Base-by-base conservation (phyloP, 2,329 filamentous ascomycete genomes). In the Magnaporthiopsis incrustans region DNA sequence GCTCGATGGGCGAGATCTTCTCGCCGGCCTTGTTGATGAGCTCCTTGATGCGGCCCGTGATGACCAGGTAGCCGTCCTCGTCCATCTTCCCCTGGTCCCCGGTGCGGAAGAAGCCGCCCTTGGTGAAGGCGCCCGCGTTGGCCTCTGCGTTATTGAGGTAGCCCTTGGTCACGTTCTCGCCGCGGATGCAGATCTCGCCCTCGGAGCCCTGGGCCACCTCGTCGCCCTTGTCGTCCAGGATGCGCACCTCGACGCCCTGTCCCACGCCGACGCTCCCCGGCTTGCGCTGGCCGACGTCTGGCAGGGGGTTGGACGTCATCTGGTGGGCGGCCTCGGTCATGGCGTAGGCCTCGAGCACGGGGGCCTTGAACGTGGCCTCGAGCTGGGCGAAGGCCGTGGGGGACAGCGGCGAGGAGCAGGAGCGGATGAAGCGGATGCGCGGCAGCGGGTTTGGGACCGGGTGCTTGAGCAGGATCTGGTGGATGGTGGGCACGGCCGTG, bases 1-100 rank as follows among this genome's bases (percentile, higher is more conserved):
- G 81, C 77, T 96, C 91, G 64, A 95, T 93, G 1, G 92, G 91
- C 68, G 87, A 90, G 73, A 96, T 95, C 79, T 95, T 95, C 79
- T 96, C 91, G 66, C 91, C 91, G 64, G 89, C 91, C 77, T 94
- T 93, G 77, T 92, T 92, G 80, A 96, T 96, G 63, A 96, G 81
- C 77, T 96, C 92, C 81, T 96, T 96, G 78, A 96, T 96, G 63
- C 92, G 83, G n/a, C 92, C 92, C 0, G 92, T 96, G 76, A 96
- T 94, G 71, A 90, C 82, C 14, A 96, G 79, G 73, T 95, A 96
- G 66, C 91, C 90, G 69, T 95, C 90, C 65, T 85, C 78, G 71
- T 96, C 91, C 73, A 86, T 82, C 77, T 89, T 90, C 61, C 92
- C 92, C 75, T 96, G 91, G 72, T 96, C 92, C 7, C 92, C 92